A percentile compares a stretch with the other conserved stretches of the same genome.
Evolutionary conservation across 305 asterid species (phyloP).

Genomic region (Rubia tinctorum): DNA sequence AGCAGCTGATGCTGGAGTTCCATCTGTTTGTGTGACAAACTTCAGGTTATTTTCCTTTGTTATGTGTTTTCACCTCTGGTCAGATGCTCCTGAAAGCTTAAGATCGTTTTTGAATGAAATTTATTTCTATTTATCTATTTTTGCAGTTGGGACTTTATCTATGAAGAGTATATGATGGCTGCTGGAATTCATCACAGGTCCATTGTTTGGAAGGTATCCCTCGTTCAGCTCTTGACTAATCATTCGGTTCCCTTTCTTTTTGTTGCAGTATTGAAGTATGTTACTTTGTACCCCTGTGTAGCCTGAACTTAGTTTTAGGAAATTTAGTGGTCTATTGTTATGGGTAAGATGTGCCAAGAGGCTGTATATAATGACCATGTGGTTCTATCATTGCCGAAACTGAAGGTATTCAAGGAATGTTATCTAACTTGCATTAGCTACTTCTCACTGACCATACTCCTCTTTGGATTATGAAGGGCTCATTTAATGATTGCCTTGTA

Average conservation of each 20-base stretch:
- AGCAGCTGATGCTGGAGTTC: conserved; percentile 98
- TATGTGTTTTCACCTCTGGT: neutral
- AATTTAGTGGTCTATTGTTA: neutral
- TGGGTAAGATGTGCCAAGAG: neutral
- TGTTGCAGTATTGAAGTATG: neutral
- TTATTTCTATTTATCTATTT: conserved; percentile 15
- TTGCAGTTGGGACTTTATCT: conserved; percentile 98
- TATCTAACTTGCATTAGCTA: neutral
- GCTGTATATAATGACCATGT: neutral
- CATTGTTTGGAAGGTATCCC: conserved; percentile 93
- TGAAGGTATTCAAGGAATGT: neutral
- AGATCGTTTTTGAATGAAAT: neutral
- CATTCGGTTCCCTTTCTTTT: neutral
- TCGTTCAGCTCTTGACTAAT: neutral
- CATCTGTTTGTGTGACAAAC: conserved; percentile 90
- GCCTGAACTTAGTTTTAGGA: neutral
- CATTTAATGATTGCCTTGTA: neutral
- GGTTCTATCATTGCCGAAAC: neutral
- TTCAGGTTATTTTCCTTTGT: conserved; percentile 51
- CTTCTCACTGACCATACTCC: neutral
- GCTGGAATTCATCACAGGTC: conserved; percentile 95
- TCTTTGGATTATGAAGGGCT: neutral
- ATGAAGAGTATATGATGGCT: conserved; percentile 97
- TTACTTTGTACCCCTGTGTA: neutral
- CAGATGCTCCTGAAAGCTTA: neutral